Evolutionary conservation across 2,329 filamentous ascomycete genomes (phyloP).

Genomic region (Peltaster fructicola): DNA sequence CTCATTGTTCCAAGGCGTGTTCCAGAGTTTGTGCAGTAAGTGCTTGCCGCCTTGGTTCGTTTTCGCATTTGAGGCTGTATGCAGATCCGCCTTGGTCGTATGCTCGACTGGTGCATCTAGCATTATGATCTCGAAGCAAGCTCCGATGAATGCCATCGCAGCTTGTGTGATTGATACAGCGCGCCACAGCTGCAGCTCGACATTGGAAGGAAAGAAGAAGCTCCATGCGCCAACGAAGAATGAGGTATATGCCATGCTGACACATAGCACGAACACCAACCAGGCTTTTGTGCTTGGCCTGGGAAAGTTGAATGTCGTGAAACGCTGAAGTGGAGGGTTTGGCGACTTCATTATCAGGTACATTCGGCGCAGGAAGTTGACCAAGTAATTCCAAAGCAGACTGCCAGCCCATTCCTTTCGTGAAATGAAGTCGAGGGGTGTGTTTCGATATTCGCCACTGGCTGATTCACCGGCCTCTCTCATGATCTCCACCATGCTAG

Average conservation of each 20-base stretch:
- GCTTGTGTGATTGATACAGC: constrained; percentile 1
- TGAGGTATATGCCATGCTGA: constrained; percentile 1
- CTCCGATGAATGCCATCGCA: neutral
- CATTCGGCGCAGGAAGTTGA: constrained; percentile 1
- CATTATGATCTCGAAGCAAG: neutral
- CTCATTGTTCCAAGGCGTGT: constrained; percentile 1
- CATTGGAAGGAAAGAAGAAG: constrained; percentile 1
- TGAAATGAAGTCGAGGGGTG: constrained; percentile 1
- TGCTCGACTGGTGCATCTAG: neutral
- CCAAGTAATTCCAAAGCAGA: constrained; percentile 1
- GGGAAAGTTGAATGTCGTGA: constrained; percentile 1
- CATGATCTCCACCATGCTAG: neutral
- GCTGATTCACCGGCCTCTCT: neutral
- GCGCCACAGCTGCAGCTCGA: constrained; percentile 1
- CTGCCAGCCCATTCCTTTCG: constrained; percentile 1
- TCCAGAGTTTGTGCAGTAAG: neutral
- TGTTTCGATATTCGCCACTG: neutral
- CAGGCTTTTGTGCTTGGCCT: neutral
- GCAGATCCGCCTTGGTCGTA: neutral
- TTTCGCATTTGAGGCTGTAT: neutral
- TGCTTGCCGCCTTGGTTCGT: no score
- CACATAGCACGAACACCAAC: neutral
- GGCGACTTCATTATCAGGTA: neutral
- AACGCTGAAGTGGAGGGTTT: neutral
- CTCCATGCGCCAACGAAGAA: constrained; percentile 1